Evolutionary conservation across 805 yeast species (phyloP).

Genomic region (Monosporozyma siamensis): DNA sequence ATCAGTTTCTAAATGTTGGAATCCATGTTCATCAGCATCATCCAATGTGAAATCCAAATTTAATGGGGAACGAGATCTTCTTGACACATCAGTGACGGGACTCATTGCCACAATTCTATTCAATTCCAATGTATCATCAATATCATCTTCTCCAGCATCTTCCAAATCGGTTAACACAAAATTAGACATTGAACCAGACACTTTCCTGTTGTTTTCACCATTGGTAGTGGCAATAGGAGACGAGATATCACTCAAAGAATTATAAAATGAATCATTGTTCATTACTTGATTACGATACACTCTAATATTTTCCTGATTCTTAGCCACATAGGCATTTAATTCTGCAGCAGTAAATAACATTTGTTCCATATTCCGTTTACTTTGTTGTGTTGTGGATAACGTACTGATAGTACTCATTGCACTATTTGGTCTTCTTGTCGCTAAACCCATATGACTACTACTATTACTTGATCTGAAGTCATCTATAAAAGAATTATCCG

Average conservation of each 20-base stretch:
- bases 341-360: slow-evolving; percentile 23
- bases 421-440: neutral
- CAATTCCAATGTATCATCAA: neutral
- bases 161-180: slow-evolving; percentile 22
- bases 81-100: neutral
- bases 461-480: neutral
- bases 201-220: neutral
- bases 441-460: slow-evolving; percentile 3
- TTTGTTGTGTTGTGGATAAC: neutral
- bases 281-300: slow-evolving; percentile 15
- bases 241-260: neutral
- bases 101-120: neutral
- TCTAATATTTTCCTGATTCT: slow-evolving; percentile 21
- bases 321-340: slow-evolving; percentile 19
- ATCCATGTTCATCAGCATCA: neutral
- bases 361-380: slow-evolving; percentile 18
- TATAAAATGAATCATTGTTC: slow-evolving; percentile 2
- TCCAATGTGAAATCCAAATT: neutral
- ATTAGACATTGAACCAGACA: slow-evolving; percentile 20
- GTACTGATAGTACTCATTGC: neutral
- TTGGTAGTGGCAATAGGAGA: neutral
- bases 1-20: neutral
- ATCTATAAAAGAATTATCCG: neutral
- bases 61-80: slow-evolving; percentile 1
- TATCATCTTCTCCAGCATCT: neutral